Evolutionary conservation across 1,139 yeast genomes (phyloP).

Genomic region (Kodamaea anthophila): DNA sequence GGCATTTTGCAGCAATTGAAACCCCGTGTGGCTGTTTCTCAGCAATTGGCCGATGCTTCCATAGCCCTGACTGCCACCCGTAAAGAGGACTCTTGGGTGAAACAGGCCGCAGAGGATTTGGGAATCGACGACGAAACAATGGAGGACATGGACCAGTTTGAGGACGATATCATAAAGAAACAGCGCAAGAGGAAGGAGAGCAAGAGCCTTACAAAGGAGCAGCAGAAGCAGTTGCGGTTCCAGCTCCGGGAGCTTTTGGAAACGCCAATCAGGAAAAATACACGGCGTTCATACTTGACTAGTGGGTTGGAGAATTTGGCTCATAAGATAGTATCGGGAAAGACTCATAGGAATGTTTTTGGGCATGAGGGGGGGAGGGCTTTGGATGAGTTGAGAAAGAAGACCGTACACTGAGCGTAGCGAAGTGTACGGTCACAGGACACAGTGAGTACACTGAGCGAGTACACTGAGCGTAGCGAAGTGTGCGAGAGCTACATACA

Average conservation of each 20-base stretch:
- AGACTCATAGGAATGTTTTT: slow-evolving; percentile 61
- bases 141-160: slow-evolving; percentile 43
- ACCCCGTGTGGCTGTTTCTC: slow-evolving; percentile 63
- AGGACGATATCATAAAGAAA: slow-evolving; percentile 61
- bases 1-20: slow-evolving; percentile 66
- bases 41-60: slow-evolving; percentile 67
- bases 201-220: slow-evolving; percentile 47
- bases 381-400: slow-evolving; percentile 51
- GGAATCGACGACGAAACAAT: slow-evolving; percentile 62
- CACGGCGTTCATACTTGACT: slow-evolving; percentile 72
- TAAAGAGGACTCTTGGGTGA: slow-evolving; percentile 77
- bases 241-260: slow-evolving; percentile 54
- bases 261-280: slow-evolving; percentile 60
- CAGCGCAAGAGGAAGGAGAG: slow-evolving; percentile 56
- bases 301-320: slow-evolving; percentile 84
- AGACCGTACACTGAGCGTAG: slow-evolving; percentile 16
- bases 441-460: too few relatives aligned
- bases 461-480: too few relatives aligned
- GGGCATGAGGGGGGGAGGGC: slow-evolving; percentile 72
- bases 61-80: slow-evolving; percentile 53
- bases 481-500: too few relatives aligned
- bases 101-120: slow-evolving; percentile 87
- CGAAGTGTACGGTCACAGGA: too few relatives aligned
- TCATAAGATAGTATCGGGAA: slow-evolving; percentile 69
- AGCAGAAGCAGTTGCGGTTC: slow-evolving; percentile 42